Evolutionary conservation across 2,329 filamentous ascomycete genomes (phyloP).

Genomic region (Eutypa lata): DNA sequence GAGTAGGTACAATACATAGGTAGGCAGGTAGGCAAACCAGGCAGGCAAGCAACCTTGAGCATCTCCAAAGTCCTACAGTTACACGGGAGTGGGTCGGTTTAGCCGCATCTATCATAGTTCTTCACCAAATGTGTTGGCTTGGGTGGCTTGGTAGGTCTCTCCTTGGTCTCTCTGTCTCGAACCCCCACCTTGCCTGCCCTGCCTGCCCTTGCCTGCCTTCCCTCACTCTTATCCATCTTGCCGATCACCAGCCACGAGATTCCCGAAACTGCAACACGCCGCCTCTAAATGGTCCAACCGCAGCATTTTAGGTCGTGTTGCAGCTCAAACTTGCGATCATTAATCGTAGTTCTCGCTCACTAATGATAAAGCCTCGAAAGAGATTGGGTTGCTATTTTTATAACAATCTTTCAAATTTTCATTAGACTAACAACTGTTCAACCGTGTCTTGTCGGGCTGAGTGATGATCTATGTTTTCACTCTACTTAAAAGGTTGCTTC

Average conservation of each 20-base stretch:
- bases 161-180: neutral
- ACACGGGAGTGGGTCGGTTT: neutral
- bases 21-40: too few relatives aligned
- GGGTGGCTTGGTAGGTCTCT: neutral
- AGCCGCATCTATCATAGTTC: neutral
- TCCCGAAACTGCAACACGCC: neutral
- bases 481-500: neutral
- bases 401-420: neutral
- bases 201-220: too few relatives aligned
- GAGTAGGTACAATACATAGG: too few relatives aligned
- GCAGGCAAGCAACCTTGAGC: too few relatives aligned
- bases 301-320: neutral
- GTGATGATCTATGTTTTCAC: neutral
- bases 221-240: neutral
- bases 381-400: constrained; percentile 14
- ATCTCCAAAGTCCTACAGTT: neutral
- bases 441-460: neutral
- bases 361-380: neutral
- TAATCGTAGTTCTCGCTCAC: neutral
- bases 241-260: neutral
- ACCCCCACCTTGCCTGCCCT: neutral
- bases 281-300: neutral
- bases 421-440: neutral
- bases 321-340: neutral
- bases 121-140: neutral